Evolutionary conservation across 768 basidiomycete genomes (phyloP), one percentile per base, ranked within the genome.

Genomic region (Leucosporidium yakuticum): DNA sequence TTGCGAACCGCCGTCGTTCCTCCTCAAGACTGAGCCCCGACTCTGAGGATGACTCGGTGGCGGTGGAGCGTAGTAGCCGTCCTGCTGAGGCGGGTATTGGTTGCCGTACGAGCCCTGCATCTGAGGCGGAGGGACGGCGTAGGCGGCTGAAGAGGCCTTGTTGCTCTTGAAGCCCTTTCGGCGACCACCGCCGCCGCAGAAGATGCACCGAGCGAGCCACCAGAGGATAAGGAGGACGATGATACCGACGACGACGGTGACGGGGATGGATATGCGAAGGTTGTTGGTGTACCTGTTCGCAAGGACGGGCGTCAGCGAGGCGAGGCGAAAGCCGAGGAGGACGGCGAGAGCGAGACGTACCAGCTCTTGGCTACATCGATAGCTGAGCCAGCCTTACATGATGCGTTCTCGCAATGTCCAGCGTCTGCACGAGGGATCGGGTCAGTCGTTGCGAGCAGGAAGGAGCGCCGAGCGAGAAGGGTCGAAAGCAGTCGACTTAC

Each of bases 211-310:
- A 44, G 39, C 39, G 39, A 44, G 39, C 39, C 39, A 44, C 80
- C 81, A 85, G 60, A 91, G 69, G 64, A 88, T 76, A 51, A 87
- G 76, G 48, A 91, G 77, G 20, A 83, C 80, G 61, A 90, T 70
- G 62, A 91, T 76, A 21, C 84, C 87, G 32, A 81, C 88, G 48
- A 87, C 87, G 64, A 91, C 80, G 23, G 89, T 87, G 63, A 91
- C 84, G 25, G 90, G 88, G 73, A 91, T 88, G 31, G 88, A 81
- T 68, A 90, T 88, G 83, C 79, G 91, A 91, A 69, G 85, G 83
- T 9, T 77, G 80, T 60, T 51, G 17, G 60, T 9, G 25, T 29
- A n/a, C 29, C 7, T 25, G 53, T 21, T 9, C 36, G 7, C 54
- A n/a, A 19, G 9, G 20, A 31, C 5, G 21, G 25, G 14, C 36